A percentile compares a stretch with the other conserved stretches of the same genome.
phyloP scores from a whole-genome alignment of 257 asterid species.

The Schizonepeta tenuifolia region DNA sequence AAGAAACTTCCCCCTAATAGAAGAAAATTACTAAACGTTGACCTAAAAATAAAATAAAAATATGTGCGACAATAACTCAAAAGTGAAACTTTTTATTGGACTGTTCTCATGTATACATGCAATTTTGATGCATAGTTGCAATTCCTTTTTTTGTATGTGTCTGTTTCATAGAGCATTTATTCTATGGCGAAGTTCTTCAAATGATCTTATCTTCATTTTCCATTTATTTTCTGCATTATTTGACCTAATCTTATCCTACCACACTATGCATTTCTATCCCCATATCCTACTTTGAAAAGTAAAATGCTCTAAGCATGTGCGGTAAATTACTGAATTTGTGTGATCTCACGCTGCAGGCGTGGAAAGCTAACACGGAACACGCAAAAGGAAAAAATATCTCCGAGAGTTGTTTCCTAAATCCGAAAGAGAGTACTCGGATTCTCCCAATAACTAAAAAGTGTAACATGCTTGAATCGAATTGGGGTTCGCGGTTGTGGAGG shows the following conservation, averaged over 20 bases:
- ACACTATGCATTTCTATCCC: background rate
- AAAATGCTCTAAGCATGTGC: too few relatives aligned
- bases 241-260: background rate
- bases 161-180: background rate
- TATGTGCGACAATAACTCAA: background rate
- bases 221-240: background rate
- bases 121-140: background rate
- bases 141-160: background rate
- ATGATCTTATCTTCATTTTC: background rate
- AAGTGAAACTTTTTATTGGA: background rate
- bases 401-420: too few relatives aligned
- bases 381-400: too few relatives aligned
- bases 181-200: background rate
- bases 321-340: too few relatives aligned
- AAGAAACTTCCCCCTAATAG: too few relatives aligned
- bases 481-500: too few relatives aligned
- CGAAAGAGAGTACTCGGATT: too few relatives aligned
- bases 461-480: too few relatives aligned
- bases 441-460: too few relatives aligned
- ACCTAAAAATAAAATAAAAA: background rate
- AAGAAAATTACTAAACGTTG: background rate
- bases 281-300: background rate
- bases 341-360: too few relatives aligned
- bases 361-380: too few relatives aligned
- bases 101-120: background rate